A percentile compares a stretch with the other conserved stretches of the same genome.
Conservation (phyloP, 331 rosid species). For the Spiraea crenata region DNA sequence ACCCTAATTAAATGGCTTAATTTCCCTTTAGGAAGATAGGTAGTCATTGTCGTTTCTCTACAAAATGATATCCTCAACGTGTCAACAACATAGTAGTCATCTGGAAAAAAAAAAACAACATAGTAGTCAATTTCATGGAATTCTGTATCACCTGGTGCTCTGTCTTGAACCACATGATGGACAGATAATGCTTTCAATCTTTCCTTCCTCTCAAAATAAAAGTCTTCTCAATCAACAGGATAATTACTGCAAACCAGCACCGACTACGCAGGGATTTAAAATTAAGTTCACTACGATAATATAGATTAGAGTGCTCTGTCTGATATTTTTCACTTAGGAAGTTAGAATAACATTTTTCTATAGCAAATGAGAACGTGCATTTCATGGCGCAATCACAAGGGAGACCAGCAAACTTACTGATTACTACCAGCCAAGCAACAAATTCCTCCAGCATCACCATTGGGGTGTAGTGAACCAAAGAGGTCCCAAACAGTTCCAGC, state of each 20-base stretch:
- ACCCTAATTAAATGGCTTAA: too few relatives aligned
- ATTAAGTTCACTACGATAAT: neutral
- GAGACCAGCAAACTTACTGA: neutral
- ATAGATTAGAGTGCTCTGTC: too few relatives aligned
- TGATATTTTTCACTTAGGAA: too few relatives aligned
- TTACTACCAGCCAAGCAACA: neutral
- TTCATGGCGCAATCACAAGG: too few relatives aligned
- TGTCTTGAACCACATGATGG: neutral
- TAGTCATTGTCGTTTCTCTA: neutral
- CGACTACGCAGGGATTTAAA: neutral
- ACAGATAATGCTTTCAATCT: neutral
- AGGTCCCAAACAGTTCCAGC: constrained; percentile 46
- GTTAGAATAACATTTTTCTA: too few relatives aligned
- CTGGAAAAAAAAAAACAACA: too few relatives aligned
- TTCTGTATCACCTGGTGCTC: neutral
- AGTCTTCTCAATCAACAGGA: neutral
- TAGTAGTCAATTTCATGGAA: neutral
- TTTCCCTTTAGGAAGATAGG: too few relatives aligned
- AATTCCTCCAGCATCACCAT: constrained; percentile 56
- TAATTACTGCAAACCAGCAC: neutral
- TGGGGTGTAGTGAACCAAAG: constrained; percentile 56
- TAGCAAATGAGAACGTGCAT: too few relatives aligned
- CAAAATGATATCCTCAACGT: neutral
- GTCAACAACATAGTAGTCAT: constrained; percentile 9
- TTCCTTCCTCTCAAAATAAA: too few relatives aligned